A percentile compares a stretch with the other conserved stretches of the same genome.
phyloP scores from a whole-genome alignment of 2,329 filamentous ascomycete species.

The Talaromyces verruculosus region DNA sequence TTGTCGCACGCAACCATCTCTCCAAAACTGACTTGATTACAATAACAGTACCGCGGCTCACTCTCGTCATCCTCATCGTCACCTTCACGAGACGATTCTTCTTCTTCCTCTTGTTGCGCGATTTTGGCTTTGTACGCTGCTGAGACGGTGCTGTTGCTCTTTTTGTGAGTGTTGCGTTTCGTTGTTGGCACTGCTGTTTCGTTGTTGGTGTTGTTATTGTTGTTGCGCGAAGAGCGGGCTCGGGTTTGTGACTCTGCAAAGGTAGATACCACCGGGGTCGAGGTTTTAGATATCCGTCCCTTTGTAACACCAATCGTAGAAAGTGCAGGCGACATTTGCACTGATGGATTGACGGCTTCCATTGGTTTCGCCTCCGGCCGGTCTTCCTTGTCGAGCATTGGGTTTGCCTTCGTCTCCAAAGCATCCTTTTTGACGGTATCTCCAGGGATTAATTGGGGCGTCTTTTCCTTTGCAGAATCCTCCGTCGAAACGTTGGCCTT shows the following conservation, averaged over 20 bases:
- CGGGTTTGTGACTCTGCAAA: slow-evolving; percentile 37
- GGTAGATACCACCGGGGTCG: slow-evolving; percentile 41
- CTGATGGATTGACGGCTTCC: slow-evolving; percentile 39
- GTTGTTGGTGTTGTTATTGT: slow-evolving; percentile 23
- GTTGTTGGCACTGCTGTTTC: slow-evolving; percentile 28
- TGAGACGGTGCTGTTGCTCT: slow-evolving; percentile 27
- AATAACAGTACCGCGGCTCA: slow-evolving; percentile 76
- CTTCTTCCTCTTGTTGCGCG: slow-evolving; percentile 44
- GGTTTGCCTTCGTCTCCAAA: slow-evolving; percentile 24
- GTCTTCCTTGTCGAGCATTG: slow-evolving; percentile 39
- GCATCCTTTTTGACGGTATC: slow-evolving; percentile 28
- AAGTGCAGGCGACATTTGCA: slow-evolving; percentile 22
- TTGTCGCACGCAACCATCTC: slow-evolving; percentile 83
- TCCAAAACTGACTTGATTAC: slow-evolving; percentile 75
- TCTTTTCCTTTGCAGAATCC: slow-evolving; percentile 32
- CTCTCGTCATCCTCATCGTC: slow-evolving; percentile 66
- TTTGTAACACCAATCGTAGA: slow-evolving; percentile 28
- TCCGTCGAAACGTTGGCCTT: slow-evolving; percentile 59
- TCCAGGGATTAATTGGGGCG: slow-evolving; percentile 35
- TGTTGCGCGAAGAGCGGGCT: slow-evolving; percentile 38
- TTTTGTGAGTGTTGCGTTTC: slow-evolving; percentile 39
- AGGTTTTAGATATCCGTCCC: slow-evolving; percentile 43
- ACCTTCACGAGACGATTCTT: slow-evolving; percentile 48
- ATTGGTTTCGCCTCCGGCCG: slow-evolving; percentile 30
- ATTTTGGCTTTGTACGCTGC: slow-evolving; percentile 28